phyloP scores from a whole-genome alignment of 441 rosid genomes.

The Populus hybrid region DNA sequence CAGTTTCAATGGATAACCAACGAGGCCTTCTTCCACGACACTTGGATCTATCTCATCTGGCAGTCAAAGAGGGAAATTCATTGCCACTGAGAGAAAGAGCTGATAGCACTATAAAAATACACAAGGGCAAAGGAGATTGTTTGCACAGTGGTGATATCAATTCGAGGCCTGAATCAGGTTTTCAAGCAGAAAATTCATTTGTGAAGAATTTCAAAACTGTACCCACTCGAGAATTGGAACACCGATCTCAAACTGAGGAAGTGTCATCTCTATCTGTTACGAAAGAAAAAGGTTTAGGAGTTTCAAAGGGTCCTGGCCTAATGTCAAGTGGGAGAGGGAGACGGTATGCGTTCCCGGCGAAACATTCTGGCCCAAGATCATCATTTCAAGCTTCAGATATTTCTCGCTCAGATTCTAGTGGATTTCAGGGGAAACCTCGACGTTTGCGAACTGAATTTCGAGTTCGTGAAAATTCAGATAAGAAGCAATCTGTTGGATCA shows the following conservation, averaged over 20 bases:
- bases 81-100: conserved; percentile 34
- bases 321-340: conserved; percentile 46
- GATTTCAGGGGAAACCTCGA: conserved; percentile 60
- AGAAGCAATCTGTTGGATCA: conserved; percentile 30
- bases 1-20: conserved; percentile 45
- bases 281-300: conserved; percentile 36
- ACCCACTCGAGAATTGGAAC: conserved; percentile 41
- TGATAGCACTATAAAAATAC: conserved; percentile 30
- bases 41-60: conserved; percentile 44
- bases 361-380: conserved; percentile 49
- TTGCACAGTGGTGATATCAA: conserved; percentile 24
- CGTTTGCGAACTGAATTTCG: conserved; percentile 72
- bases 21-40: conserved; percentile 43
- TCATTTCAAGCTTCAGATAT: conserved; percentile 47
- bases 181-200: conserved; percentile 34
- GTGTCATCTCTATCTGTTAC: conserved; percentile 24
- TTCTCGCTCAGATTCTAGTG: conserved; percentile 51
- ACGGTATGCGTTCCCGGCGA: conserved; percentile 41
- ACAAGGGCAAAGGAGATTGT: conserved; percentile 42
- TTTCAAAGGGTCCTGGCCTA: conserved; percentile 39
- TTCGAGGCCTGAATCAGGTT: conserved; percentile 34
- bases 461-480: conserved; percentile 56
- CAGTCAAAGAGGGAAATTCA: conserved; percentile 33
- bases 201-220: conserved; percentile 28
- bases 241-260: conserved; percentile 35